phyloP scores from a whole-genome alignment of 257 asterid species.

The Jaltomata sinuosa region DNA sequence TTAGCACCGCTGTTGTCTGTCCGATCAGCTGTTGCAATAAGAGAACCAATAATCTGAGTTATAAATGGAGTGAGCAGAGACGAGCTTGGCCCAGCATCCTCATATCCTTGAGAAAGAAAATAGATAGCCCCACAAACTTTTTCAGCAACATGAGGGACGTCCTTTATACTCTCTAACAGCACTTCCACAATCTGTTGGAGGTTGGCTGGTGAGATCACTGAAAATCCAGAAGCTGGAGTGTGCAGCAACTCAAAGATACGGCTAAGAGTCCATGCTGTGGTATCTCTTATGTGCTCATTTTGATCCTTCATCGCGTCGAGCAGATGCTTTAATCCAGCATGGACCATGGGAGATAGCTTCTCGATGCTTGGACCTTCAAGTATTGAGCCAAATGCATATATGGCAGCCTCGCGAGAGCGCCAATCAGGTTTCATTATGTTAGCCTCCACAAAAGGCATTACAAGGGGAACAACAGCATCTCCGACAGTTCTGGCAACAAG shows the following conservation, averaged over 20 bases:
- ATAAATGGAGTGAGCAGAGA: slow-evolving; percentile 57
- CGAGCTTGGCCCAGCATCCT: slow-evolving; percentile 65
- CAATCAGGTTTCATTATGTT: slow-evolving; percentile 67
- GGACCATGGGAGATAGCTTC: slow-evolving; percentile 70
- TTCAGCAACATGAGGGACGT: slow-evolving; percentile 74
- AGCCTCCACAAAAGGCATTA: slow-evolving; percentile 72
- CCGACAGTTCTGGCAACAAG: slow-evolving; percentile 80
- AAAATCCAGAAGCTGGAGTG: slow-evolving; percentile 49
- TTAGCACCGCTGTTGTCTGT: slow-evolving; percentile 61
- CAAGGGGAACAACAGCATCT: slow-evolving; percentile 62
- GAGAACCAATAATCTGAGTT: slow-evolving; percentile 45
- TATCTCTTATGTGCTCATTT: slow-evolving; percentile 68
- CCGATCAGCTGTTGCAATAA: slow-evolving; percentile 59
- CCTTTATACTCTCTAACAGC: slow-evolving; percentile 53
- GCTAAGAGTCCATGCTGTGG: slow-evolving; percentile 94
- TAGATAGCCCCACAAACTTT: slow-evolving; percentile 82
- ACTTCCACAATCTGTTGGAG: slow-evolving; percentile 46
- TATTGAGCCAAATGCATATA: slow-evolving; percentile 84
- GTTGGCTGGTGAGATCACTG: slow-evolving; percentile 59
- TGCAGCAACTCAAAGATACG: slow-evolving; percentile 82
- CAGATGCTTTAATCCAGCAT: slow-evolving; percentile 59
- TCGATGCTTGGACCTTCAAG: slow-evolving; percentile 84
- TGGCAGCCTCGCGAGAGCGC: slow-evolving; percentile 83
- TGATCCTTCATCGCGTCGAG: slow-evolving; percentile 71
- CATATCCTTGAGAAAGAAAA: slow-evolving; percentile 80